These are phyloP conservation scores for Aegilops umbellulata DNA, from an alignment of 176 grass and related monocot genomes.

Conservation along the genomic window DNA sequence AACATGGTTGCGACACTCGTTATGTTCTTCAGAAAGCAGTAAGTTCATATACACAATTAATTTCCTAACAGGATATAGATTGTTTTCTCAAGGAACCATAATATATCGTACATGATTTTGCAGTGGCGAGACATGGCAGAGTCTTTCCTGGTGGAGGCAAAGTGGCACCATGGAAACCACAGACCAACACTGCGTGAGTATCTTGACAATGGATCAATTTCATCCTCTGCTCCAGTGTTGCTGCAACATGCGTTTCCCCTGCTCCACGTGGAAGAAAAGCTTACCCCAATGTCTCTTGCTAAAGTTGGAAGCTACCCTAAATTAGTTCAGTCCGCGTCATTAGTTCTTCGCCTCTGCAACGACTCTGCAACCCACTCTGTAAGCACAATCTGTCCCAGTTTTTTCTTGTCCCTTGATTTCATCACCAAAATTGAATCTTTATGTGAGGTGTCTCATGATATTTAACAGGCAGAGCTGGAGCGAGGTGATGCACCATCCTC, in stretches of 20 bases:
- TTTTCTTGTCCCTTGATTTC: too few species aligned
- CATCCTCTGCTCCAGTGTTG: not conserved
- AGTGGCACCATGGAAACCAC: slow-evolving; percentile 30
- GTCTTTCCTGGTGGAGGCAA: slow-evolving; percentile 36
- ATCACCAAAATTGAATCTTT: not conserved
- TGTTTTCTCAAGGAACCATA: not conserved
- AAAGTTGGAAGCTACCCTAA: slow-evolving; percentile 20
- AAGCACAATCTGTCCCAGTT: not conserved
- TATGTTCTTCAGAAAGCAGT: slow-evolving; percentile 31
- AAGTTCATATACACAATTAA: not conserved
- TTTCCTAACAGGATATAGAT: not conserved
- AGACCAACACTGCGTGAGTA: slow-evolving; percentile 29
- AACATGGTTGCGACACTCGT: slow-evolving; percentile 6
- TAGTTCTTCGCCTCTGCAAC: slow-evolving; percentile 31
- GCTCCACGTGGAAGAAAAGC: not conserved
- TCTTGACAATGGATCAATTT: slow-evolving; percentile 44
- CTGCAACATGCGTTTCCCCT: slow-evolving; percentile 22
- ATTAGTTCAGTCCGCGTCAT: slow-evolving; percentile 19
- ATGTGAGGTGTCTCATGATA: not conserved
- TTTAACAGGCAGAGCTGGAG: slow-evolving; percentile 35
- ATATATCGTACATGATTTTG: not conserved
- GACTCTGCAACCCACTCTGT: slow-evolving; percentile 38
- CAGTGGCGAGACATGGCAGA: slow-evolving; percentile 48
- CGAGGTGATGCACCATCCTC: slow-evolving; percentile 53
- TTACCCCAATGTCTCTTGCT: not conserved